Percentiles rank a stretch among this genome's conserved stretches.
Evolutionary conservation across 371 early-diverging fungal genomes (phyloP).

Genomic region (Haplosporangium sp.): DNA sequence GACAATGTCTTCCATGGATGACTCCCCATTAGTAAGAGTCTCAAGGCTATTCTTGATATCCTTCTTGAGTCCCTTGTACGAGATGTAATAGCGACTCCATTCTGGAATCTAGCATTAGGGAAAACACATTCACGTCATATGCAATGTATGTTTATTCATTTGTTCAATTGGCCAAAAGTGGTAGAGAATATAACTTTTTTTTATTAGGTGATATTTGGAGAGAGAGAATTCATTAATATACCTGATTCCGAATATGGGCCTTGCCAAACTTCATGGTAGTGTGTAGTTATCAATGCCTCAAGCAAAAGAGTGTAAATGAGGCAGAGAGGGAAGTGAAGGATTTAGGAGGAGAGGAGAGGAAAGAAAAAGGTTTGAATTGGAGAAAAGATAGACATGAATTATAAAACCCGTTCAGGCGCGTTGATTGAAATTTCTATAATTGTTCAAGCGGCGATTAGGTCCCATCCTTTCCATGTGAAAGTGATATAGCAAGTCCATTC

Average conservation of each 20-base stretch:
- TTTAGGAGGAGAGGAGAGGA: background rate
- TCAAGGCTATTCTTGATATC: slow-evolving; percentile 69
- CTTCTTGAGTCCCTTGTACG: slow-evolving; percentile 75
- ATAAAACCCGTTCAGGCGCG: too few relatives aligned
- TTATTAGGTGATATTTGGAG: background rate
- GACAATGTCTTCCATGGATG: slow-evolving; percentile 49
- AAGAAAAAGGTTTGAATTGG: background rate
- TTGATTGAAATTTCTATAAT: background rate
- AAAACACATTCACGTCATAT: background rate
- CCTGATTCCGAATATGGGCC: slow-evolving; percentile 67
- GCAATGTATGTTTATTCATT: background rate
- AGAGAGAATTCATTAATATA: slow-evolving; percentile 18
- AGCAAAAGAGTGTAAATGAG: background rate
- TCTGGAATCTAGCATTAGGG: slow-evolving; percentile 62
- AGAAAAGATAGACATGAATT: background rate
- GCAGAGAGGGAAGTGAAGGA: slow-evolving; percentile 2
- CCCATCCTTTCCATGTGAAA: background rate
- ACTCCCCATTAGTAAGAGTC: slow-evolving; percentile 47
- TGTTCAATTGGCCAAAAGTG: background rate
- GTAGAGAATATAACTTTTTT: background rate
- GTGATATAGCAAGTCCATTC: background rate
- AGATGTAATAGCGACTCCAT: slow-evolving; percentile 75
- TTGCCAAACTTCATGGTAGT: slow-evolving; percentile 80
- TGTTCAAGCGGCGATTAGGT: slow-evolving; percentile 1
- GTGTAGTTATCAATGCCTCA: background rate